Conservation (phyloP, 1,284 basidiomycete genomes). For the Heimioporus punctisporus region DNA sequence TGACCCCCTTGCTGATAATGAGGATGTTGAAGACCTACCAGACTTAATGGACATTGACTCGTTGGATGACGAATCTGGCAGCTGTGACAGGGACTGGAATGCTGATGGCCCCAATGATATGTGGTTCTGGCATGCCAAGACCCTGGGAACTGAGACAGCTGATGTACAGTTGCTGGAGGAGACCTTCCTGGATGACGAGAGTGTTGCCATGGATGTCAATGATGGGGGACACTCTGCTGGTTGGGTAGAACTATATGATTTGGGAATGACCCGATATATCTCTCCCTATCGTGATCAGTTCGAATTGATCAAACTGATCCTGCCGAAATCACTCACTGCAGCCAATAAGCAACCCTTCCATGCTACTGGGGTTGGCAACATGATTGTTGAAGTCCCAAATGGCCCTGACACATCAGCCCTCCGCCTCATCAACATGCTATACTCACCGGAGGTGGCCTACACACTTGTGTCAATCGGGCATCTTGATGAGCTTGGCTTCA, state of each 20-base stretch:
- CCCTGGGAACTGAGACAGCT: too few relatives aligned
- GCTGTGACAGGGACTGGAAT: too few relatives aligned
- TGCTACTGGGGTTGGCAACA: constrained; percentile 34
- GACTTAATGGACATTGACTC: background rate
- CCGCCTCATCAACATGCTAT: constrained; percentile 37
- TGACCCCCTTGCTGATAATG: too few relatives aligned
- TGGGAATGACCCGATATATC: constrained; percentile 41
- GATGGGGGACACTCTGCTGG: background rate
- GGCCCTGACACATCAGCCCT: constrained; percentile 27
- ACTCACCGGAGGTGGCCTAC: constrained; percentile 34
- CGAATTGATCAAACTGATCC: constrained; percentile 27
- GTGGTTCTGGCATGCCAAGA: too few relatives aligned
- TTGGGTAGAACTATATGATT: constrained; percentile 37
- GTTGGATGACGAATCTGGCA: too few relatives aligned
- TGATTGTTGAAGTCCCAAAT: constrained; percentile 40
- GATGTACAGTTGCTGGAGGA: background rate
- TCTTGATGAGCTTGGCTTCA: constrained; percentile 35
- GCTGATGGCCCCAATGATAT: too few relatives aligned
- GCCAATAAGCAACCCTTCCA: constrained; percentile 39
- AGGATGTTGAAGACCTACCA: background rate
- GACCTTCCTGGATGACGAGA: background rate
- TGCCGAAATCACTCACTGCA: constrained; percentile 29
- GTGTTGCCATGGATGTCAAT: background rate
- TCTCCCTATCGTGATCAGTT: constrained; percentile 39
- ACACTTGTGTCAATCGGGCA: constrained; percentile 37